Base-by-base conservation (phyloP, 164 flowering plant species). In the Stephania cephalantha region DNA sequence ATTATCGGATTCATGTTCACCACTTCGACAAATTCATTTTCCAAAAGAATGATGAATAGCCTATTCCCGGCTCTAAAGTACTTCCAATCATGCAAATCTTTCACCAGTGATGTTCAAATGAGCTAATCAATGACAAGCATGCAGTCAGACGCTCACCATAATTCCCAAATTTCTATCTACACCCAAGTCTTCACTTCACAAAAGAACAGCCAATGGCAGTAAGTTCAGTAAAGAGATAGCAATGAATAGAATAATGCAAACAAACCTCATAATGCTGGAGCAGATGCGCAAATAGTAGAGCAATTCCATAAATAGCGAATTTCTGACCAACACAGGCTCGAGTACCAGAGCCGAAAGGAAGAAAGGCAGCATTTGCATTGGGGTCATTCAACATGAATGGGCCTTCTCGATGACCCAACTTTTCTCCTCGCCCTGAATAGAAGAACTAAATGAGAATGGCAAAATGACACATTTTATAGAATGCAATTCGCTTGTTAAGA, bases 311-410 rank as follows among this genome's bases (percentile, higher is more conserved):
- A 52, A 87, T 79, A n/a, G 83, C 86, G 74, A 84, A 79, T 70
- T 82, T 87, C 82, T 88, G 88, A 30, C 90, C 91, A 78, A 88
- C 78, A 80, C 93, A 90, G 25, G 87, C 84, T 66, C 91, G 87
- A 42, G 81, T 68, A 71, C 91, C 93, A 78, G 84, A 85, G 48
- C 93, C 93, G 73, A 90, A 88, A 66, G 93, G 86, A 75, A 90
- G 91, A 83, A 84, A 90, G 48, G 90, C 85, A 22, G 80, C 82
- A 79, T 84, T 83, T 61, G 79, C 78, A 75, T 76, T 81, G 72
- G 86, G 88, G 55, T 86, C 81, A 65, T 81, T 81, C 66, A 87
- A 75, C 44, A 80, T 76, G 48, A 81, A 82, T 22, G 87, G 71
- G 55, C 69, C 68, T 22, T 65, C 69, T 58, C 66, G 78, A 25